phyloP scores from a whole-genome alignment of 768 basidiomycete genomes.

The Gymnopilus dilepis region DNA sequence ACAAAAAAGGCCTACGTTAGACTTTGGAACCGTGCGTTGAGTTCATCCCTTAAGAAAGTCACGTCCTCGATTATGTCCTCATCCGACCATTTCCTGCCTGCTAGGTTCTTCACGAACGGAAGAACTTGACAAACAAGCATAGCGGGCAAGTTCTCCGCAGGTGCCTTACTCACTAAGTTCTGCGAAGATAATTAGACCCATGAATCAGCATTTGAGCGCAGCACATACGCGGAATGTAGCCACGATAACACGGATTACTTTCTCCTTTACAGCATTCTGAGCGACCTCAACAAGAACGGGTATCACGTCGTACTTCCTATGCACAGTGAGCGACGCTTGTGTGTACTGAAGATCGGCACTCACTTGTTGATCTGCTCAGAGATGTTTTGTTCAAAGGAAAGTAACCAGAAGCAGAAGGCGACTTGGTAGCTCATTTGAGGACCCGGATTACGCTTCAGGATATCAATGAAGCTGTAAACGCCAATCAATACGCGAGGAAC shows the following conservation, averaged over 20 bases:
- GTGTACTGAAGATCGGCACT: slow-evolving; percentile 21
- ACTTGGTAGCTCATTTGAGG: slow-evolving; percentile 98
- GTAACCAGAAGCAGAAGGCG: slow-evolving; percentile 89
- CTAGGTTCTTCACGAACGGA: slow-evolving; percentile 86
- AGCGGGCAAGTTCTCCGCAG: slow-evolving; percentile 85
- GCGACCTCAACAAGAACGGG: slow-evolving; percentile 84
- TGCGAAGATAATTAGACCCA: slow-evolving; percentile 33
- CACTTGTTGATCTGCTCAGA: slow-evolving; percentile 90
- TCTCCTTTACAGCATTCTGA: slow-evolving; percentile 93
- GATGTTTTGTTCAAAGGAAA: slow-evolving; percentile 88
- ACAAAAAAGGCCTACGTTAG: slow-evolving; percentile 68
- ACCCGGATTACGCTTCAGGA: slow-evolving; percentile 77
- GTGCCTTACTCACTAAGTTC: slow-evolving; percentile 92
- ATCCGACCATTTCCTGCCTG: slow-evolving; percentile 88
- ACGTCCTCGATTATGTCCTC: slow-evolving; percentile 95
- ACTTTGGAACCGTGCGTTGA: slow-evolving; percentile 85
- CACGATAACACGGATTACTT: slow-evolving; percentile 91
- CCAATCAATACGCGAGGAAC: not conserved
- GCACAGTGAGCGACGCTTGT: not conserved
- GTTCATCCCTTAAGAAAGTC: slow-evolving; percentile 83
- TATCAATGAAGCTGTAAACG: slow-evolving; percentile 72
- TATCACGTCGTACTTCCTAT: slow-evolving; percentile 88
- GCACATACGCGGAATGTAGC: slow-evolving; percentile 82
- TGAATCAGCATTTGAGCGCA: not conserved
- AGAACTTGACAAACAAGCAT: slow-evolving; percentile 91